These are phyloP conservation scores for Nicotiana noctiflora DNA, from an alignment of 257 asterid genomes.

Conservation along the genomic window DNA sequence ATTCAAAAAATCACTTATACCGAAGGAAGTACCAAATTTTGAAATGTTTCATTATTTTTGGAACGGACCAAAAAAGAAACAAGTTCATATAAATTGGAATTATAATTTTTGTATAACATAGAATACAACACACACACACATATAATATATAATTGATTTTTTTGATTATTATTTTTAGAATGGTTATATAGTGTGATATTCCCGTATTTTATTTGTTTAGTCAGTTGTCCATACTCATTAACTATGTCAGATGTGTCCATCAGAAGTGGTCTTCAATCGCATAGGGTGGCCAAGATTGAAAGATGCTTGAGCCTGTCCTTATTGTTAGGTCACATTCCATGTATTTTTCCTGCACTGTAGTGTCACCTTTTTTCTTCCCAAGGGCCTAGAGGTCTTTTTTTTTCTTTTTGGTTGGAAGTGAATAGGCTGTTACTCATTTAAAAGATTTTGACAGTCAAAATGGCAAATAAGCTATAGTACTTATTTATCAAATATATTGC, in stretches of 20 bases:
- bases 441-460: background rate
- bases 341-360: constrained; percentile 1
- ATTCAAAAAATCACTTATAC: no score
- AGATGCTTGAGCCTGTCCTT: constrained; percentile 29
- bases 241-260: constrained; percentile 20
- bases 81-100: no score
- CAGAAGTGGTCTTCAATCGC: constrained; percentile 21
- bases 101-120: no score
- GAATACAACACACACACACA: no score
- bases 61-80: no score
- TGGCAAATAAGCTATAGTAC: background rate
- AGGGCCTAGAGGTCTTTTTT: background rate
- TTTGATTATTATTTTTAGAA: no score
- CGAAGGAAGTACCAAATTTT: no score
- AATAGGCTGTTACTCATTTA: background rate
- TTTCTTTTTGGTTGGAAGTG: background rate
- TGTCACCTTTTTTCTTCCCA: constrained; percentile 3
- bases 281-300: constrained; percentile 21
- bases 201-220: no score
- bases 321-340: constrained; percentile 28
- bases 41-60: no score
- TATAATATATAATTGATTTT: no score
- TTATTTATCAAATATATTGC: background rate
- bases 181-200: no score
- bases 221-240: constrained; percentile 16